phyloP scores from a whole-genome alignment of 2,329 filamentous ascomycete species.

The Seiridium unicorne region DNA sequence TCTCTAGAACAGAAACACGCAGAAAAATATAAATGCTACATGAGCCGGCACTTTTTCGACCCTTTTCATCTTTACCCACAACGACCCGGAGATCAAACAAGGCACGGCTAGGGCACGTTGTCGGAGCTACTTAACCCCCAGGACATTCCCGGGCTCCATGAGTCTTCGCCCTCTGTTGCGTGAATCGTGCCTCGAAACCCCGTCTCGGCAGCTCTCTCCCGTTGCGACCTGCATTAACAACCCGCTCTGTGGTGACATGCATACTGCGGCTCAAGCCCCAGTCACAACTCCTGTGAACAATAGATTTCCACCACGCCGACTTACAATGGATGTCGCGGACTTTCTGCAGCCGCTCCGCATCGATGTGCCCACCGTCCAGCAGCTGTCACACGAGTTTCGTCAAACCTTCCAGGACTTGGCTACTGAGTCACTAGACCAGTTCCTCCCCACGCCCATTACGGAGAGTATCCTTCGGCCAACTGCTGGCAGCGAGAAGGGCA shows the following conservation, averaged over 20 bases:
- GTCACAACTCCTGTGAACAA: not conserved
- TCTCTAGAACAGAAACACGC: not conserved
- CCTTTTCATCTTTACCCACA: not conserved
- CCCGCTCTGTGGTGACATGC: not conserved
- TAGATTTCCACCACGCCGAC: not conserved
- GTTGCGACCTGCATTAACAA: not conserved
- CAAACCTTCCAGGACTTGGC: conserved; percentile 49
- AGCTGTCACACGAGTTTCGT: conserved; percentile 46
- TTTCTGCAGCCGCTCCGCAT: conserved; percentile 53
- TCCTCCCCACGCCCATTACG: conserved; percentile 60
- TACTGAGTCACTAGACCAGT: conserved; percentile 52
- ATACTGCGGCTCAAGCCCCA: not conserved
- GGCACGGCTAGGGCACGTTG: not conserved
- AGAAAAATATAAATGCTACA: not conserved
- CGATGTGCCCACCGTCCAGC: conserved; percentile 41
- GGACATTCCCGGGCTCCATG: too few species aligned
- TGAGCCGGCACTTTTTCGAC: not conserved
- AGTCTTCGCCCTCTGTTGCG: not conserved
- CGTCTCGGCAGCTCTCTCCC: not conserved
- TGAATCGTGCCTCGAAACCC: not conserved
- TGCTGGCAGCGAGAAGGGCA: conserved; percentile 38
- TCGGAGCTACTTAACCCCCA: not conserved
- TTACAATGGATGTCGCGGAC: conserved; percentile 28
- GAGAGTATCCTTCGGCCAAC: conserved; percentile 55
- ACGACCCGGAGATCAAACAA: not conserved